Conservation (phyloP, 495 filamentous ascomycete genomes). For the Extremus antarcticus region DNA sequence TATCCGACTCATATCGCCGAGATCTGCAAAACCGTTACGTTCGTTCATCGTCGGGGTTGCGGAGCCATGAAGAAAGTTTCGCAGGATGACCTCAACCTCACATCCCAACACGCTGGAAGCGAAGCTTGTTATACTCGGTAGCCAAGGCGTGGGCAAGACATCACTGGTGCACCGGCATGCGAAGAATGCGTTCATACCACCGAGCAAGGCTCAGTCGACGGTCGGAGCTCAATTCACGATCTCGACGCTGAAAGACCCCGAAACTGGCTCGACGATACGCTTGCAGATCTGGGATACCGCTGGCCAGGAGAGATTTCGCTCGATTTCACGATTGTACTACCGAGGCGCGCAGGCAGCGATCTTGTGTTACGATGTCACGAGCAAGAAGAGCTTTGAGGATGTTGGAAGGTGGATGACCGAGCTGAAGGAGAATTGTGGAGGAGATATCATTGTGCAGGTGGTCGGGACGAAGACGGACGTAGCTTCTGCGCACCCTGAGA, state of each 20-base stretch:
- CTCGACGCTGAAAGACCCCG: slow-evolving; percentile 77
- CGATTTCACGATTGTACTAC: slow-evolving; percentile 90
- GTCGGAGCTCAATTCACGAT: slow-evolving; percentile 91
- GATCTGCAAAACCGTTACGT: too few species aligned
- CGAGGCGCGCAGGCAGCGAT: slow-evolving; percentile 88
- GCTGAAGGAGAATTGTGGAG: slow-evolving; percentile 48
- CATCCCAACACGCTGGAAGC: slow-evolving; percentile 16
- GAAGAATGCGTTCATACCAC: slow-evolving; percentile 62
- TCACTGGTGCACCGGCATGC: slow-evolving; percentile 80
- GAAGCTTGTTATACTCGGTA: slow-evolving; percentile 83
- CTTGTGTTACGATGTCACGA: slow-evolving; percentile 89
- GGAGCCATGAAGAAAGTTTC: not conserved
- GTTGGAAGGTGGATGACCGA: slow-evolving; percentile 90
- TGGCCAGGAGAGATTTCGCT: slow-evolving; percentile 89
- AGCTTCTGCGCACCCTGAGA: slow-evolving; percentile 64
- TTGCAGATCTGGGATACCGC: slow-evolving; percentile 93
- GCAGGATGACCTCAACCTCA: not conserved
- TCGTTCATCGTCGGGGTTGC: too few species aligned
- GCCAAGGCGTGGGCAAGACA: slow-evolving; percentile 90
- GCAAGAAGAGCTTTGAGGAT: slow-evolving; percentile 73
- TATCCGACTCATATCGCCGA: too few species aligned
- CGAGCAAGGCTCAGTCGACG: slow-evolving; percentile 36
- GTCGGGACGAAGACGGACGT: slow-evolving; percentile 93
- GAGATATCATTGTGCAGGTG: slow-evolving; percentile 81
- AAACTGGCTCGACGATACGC: slow-evolving; percentile 67